Evolutionary conservation across 208 protist genomes (phyloP), one percentile per base, ranked within the genome.

Genomic region (Crithidia expoeki): DNA sequence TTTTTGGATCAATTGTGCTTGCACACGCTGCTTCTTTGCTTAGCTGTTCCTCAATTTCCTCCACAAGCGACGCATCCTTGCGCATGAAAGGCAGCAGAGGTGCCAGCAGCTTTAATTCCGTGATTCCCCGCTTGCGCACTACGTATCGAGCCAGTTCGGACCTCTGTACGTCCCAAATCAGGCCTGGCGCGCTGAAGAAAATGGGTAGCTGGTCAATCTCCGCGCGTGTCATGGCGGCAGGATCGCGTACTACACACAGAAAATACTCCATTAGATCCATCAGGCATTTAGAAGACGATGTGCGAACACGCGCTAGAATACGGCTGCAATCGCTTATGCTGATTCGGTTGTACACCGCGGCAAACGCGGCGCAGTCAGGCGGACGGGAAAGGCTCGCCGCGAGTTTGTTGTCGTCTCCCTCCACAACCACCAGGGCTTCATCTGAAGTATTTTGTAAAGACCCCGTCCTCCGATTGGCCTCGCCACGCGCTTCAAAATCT

Each of bases 231-330:
- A 78, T 47, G 40, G 46, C 40, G 1, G 57, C 65, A 9, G 76
- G 66, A 11, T 71, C 59, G 12, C 47, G 69, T 47, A 72, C 40
- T 3, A 76, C 68, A 12, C 60, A 69, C 25, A 80, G 42, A 21
- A 76, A 56, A 38, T 81, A 85, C 59, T 78, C 58, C 67, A 79
- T 66, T 5, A 85, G 49, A 32, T 70, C 57, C 7, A 72, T 12
- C 34, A 64, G 73, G 28, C 72, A 47, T 44, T 36, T 10, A 2
- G 49, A 11, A 11, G 50, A 32, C 36, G 19, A 64, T 23, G 1
- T 7, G 17, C 42, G 53, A 36, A 47, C 46, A 42, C 19, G 42
- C 2, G 2, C 16, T 21, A 65, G 46, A 4, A 68, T 68, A 21
- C 63, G 32, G 16, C 52, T 23, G 34, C 52, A 68, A 12, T 68